phyloP scores from a whole-genome alignment of 139 green algal genomes.

The Asterochloris sp. region DNA sequence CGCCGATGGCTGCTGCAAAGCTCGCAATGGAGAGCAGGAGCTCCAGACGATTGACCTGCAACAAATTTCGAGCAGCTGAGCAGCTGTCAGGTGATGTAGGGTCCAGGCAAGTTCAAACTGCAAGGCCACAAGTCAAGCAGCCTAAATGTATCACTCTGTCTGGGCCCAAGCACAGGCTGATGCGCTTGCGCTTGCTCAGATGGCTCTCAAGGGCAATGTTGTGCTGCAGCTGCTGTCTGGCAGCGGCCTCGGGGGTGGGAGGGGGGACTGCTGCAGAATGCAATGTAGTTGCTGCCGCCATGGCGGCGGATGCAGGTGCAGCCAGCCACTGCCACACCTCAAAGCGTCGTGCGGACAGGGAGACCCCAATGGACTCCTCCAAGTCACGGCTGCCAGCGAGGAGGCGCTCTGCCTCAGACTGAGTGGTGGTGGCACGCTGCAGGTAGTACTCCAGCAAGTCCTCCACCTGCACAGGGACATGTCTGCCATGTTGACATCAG shows the following conservation, averaged over 20 bases:
- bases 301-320: too few relatives aligned
- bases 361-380: slow-evolving; percentile 89
- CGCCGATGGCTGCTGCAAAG: slow-evolving; percentile 86
- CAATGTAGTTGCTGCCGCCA: too few relatives aligned
- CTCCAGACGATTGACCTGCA: slow-evolving; percentile 87
- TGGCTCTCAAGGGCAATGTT: too few relatives aligned
- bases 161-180: too few relatives aligned
- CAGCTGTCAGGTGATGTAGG: background rate
- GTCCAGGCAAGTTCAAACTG: too few relatives aligned
- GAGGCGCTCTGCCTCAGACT: slow-evolving; percentile 71
- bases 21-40: slow-evolving; percentile 84
- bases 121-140: too few relatives aligned
- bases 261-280: background rate
- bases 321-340: slow-evolving; percentile 34
- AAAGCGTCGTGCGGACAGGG: slow-evolving; percentile 73
- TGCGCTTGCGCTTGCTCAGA: too few relatives aligned
- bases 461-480: slow-evolving; percentile 59
- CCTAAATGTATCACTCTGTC: too few relatives aligned
- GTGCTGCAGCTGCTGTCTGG: background rate
- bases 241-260: background rate
- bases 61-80: background rate
- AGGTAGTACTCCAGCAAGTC: slow-evolving; percentile 96
- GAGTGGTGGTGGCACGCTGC: slow-evolving; percentile 72
- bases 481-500: slow-evolving; percentile 19
- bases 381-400: slow-evolving; percentile 81